Percentiles rank a stretch among this genome's conserved stretches.
These are phyloP conservation scores for Curvularia hawaiiensis DNA, from an alignment of 2,329 filamentous ascomycete species.

Conservation along the genomic window DNA sequence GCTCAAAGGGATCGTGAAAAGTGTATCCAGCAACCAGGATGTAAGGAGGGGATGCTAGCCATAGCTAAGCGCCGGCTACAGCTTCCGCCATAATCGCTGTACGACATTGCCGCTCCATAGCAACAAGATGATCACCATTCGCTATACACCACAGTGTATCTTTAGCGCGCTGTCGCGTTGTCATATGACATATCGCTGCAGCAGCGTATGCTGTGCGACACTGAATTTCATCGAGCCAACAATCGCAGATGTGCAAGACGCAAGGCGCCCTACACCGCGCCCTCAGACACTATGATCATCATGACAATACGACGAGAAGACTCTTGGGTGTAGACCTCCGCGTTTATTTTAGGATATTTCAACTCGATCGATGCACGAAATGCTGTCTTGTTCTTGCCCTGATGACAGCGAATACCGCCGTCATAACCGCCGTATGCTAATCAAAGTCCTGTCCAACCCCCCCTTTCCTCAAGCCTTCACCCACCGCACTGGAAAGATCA, in stretches of 20 bases:
- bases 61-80: background rate
- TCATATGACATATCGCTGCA: conserved; percentile 12
- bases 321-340: background rate
- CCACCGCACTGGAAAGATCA: background rate
- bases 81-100: background rate
- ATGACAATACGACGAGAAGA: background rate
- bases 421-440: background rate
- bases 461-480: background rate
- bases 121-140: background rate
- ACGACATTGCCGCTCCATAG: background rate
- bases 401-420: conserved; percentile 4
- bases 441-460: background rate
- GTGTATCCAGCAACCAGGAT: background rate
- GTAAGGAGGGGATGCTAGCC: background rate
- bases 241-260: background rate
- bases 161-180: conserved; percentile 4
- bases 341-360: background rate
- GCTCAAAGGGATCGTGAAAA: background rate
- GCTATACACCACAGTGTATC: background rate
- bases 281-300: background rate
- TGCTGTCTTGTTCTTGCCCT: background rate
- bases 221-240: background rate
- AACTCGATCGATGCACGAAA: background rate
- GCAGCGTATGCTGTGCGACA: conserved; percentile 4
- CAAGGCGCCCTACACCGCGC: background rate